phyloP scores from a whole-genome alignment of 192 early-diverging fungal species.

The Funneliformis geosporum region DNA sequence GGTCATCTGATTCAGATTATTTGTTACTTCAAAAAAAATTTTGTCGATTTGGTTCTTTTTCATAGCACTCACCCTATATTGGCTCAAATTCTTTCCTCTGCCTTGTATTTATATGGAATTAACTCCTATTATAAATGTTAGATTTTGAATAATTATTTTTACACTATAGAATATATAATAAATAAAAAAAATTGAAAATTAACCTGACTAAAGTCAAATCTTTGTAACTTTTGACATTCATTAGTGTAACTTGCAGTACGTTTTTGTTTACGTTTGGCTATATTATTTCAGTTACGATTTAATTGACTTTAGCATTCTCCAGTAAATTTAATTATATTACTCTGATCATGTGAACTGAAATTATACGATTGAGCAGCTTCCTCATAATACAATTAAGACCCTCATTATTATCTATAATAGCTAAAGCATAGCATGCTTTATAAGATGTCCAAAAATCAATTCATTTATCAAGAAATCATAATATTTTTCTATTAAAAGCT shows the following conservation, averaged over 20 bases:
- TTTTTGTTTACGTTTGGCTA: neutral
- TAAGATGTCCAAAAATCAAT: neutral
- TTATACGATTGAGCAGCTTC: too few relatives aligned
- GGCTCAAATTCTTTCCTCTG: neutral
- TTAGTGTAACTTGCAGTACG: neutral
- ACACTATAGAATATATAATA: too few relatives aligned
- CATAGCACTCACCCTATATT: too few relatives aligned
- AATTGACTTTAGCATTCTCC: neutral
- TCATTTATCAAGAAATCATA: too few relatives aligned
- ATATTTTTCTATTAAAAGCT: too few relatives aligned
- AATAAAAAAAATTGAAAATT: neutral
- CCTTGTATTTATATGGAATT: neutral
- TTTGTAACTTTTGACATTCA: neutral
- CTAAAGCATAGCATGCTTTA: neutral
- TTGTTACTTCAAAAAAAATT: too few relatives aligned
- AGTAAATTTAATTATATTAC: neutral
- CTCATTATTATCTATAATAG: too few relatives aligned
- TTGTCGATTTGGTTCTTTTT: too few relatives aligned
- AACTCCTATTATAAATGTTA: neutral
- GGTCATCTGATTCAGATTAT: too few relatives aligned
- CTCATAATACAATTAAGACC: neutral
- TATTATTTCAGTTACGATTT: neutral
- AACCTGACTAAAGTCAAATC: conserved; percentile 3
- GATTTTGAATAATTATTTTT: too few relatives aligned
- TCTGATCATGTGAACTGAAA: neutral